Conservation (phyloP, 1,284 basidiomycete species). For the Schizopora paradoxa region DNA sequence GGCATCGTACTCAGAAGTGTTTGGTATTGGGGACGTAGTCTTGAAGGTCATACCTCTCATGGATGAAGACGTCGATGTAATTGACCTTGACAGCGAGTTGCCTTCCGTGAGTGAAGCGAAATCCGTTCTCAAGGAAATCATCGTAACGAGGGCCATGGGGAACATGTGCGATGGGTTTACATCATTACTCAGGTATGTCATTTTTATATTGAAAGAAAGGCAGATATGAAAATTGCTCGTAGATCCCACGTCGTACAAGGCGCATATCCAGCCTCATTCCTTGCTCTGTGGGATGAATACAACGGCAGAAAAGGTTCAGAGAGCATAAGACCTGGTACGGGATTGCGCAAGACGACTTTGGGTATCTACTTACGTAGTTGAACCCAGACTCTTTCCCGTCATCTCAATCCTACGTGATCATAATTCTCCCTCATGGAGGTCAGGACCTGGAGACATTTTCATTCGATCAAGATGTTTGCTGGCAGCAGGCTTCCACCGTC, state of each 20-base stretch:
- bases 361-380: background rate
- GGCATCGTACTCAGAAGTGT: constrained; percentile 97
- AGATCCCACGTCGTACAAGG: constrained; percentile 82
- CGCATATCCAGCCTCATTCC: constrained; percentile 70
- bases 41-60: constrained; percentile 82
- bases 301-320: constrained; percentile 69
- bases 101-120: constrained; percentile 65
- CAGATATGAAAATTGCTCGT: constrained; percentile 16
- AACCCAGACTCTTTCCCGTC: constrained; percentile 56
- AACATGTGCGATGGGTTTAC: constrained; percentile 73
- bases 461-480: constrained; percentile 58
- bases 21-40: constrained; percentile 78
- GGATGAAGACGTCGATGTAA: constrained; percentile 36
- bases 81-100: constrained; percentile 42
- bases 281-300: constrained; percentile 86
- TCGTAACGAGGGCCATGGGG: constrained; percentile 78
- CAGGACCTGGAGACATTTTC: constrained; percentile 81
- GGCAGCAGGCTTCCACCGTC: constrained; percentile 82
- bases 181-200: constrained; percentile 57
- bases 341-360: constrained; percentile 4
- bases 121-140: constrained; percentile 84
- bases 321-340: constrained; percentile 79
- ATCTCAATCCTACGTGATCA: constrained; percentile 81
- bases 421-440: constrained; percentile 86
- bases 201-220: constrained; percentile 4